Evolutionary conservation across 768 basidiomycete species (phyloP), one percentile per base, ranked within the genome.

Genomic region (Saitozyma podzolica): DNA sequence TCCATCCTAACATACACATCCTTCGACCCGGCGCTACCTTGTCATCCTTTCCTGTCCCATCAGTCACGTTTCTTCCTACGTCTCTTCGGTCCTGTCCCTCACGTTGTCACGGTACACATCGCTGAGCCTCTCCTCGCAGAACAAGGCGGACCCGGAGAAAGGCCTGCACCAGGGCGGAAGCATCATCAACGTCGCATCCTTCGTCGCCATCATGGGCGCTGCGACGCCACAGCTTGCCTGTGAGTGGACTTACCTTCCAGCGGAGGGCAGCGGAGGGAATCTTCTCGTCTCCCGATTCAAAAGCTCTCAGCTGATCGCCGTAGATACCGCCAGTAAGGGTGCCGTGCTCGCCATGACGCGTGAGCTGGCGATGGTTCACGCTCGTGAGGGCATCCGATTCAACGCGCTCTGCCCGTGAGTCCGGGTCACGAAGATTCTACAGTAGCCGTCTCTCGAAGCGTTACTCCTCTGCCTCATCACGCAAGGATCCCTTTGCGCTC

Each of bases 201-300:
- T 99, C 77, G 96, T 99, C 17, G 94, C 94, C 13, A 80, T 92
- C 63, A 82, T 95, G 84, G 96, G 96, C 43, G 96, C 96, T 58
- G 96, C 96, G 9, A 97, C 96, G 2, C 94, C 96, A 57, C 96
- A 99, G 77, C 82, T 99, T n/a, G 96, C 96, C 58, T 99, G 92
- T 93, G 66, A 74, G 88, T 84, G n/a, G 54, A 56, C 43, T 13
- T 9, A 40, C 14, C 47, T 40, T 29, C 29, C 29, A 29, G 29
- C 29, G 29, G 29, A 29, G 29, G 29, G 29, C 29, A 29, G 29
- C 29, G 29, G 29, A 29, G 29, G 29, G 29, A 5, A 29, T 29
- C 29, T 29, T 29, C 29, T 29, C 29, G 29, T 29, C 29, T 29
- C 29, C 29, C 29, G 29, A 29, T 58, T 37, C 14, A 42, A 17